Evolutionary conservation across 2,329 filamentous ascomycete species (phyloP), one percentile per base, ranked within the genome.

Genomic region (Paramyrothecium roridum): DNA sequence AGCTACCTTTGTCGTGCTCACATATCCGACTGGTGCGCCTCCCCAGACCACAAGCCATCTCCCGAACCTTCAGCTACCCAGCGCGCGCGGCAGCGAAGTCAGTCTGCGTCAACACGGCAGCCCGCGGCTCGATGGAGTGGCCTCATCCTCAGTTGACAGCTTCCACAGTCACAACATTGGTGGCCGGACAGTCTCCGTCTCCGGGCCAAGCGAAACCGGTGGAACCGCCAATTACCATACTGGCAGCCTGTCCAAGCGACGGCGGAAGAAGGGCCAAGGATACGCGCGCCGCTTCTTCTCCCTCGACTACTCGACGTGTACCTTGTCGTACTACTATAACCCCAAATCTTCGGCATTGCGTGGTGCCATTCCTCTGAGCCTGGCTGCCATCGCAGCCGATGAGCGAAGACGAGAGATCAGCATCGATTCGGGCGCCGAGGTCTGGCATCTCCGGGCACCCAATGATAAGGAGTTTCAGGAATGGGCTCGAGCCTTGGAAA

Each of bases 241-340:
- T 0, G 95, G 95, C 19, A 83, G 89, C 7, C 76, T 99, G 59
- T 86, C 92, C 61, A 99, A 99, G 80, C 87, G 95, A 65, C 85
- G 93, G 61, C 85, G 95, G 56, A 98, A 97, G 82, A 88, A 90
- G 75, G 92, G 93, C 48, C 95, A 98, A 72, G 93, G 93, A 47
- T 96, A 92, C 72, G 95, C 95, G 7, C 85, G 91, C 55, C 85
- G 95, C 40, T 99, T 95, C 79, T 99, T 99, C 74, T 97, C 93
- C 1, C 80, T 99, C 54, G 95, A 99, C 71, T 98, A 93, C 69
- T 92, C 89, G 3, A 93, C 93, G 1, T 96, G 90, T 58, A 98
- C 95, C 0, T 78, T 99, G 33, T 98, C 95, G 1, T 99, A 99
- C 76, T 99, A 97, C 70, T 90, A 96, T 68, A 95, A 93, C 70